Evolutionary conservation across 208 protist species (phyloP).

Genomic region (Trypanosoma vivax): DNA sequence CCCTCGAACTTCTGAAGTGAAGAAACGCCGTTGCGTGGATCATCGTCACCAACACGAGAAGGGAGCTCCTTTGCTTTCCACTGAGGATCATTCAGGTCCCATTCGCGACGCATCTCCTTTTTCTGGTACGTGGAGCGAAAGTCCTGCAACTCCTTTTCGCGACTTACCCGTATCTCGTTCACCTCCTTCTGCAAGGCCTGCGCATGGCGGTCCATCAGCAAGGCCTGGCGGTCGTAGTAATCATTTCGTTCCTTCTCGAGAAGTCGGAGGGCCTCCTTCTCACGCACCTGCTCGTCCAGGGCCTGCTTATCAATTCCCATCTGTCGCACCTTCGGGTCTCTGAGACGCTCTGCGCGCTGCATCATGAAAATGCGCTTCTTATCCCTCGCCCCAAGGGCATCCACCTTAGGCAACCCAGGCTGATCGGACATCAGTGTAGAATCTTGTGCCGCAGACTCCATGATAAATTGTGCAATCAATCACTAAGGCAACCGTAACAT

Average conservation of each 20-base stretch:
- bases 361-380: slow-evolving; percentile 85
- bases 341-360: slow-evolving; percentile 84
- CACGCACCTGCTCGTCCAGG: slow-evolving; percentile 86
- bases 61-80: slow-evolving; percentile 77
- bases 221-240: slow-evolving; percentile 81
- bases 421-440: neutral
- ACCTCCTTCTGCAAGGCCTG: slow-evolving; percentile 84
- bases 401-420: neutral
- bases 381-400: slow-evolving; percentile 4
- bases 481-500: too few species aligned
- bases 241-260: slow-evolving; percentile 84
- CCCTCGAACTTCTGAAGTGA: slow-evolving; percentile 89
- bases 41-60: slow-evolving; percentile 80
- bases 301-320: slow-evolving; percentile 90
- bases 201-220: slow-evolving; percentile 87
- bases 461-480: neutral
- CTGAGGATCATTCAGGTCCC: slow-evolving; percentile 88
- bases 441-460: slow-evolving; percentile 10
- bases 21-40: slow-evolving; percentile 78
- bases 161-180: slow-evolving; percentile 60
- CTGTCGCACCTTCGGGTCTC: slow-evolving; percentile 85
- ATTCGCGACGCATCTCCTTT: slow-evolving; percentile 76
- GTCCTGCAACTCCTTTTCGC: slow-evolving; percentile 76
- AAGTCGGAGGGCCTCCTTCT: slow-evolving; percentile 75
- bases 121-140: slow-evolving; percentile 87